Conservation (phyloP, 176 grass and related monocot genomes). For the Cymbopogon citratus region DNA sequence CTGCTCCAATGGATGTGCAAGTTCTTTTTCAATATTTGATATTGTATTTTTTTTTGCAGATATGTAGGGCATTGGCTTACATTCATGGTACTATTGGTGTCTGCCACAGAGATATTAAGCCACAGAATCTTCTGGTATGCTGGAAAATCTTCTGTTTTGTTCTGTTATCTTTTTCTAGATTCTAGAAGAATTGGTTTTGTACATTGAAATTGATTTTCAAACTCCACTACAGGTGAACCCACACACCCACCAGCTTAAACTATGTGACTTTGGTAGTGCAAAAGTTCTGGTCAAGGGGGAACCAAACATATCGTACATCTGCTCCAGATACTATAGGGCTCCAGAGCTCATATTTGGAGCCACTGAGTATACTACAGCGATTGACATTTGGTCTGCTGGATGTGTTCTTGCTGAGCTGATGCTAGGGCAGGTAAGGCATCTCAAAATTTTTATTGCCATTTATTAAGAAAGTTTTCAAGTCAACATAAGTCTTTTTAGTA, state of each 20-base stretch:
- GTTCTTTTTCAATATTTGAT: neutral
- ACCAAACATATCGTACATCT: slow-evolving; percentile 86
- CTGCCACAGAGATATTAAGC: slow-evolving; percentile 81
- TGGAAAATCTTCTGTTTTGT: neutral
- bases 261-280: slow-evolving; percentile 79
- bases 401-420: slow-evolving; percentile 86
- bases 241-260: slow-evolving; percentile 72
- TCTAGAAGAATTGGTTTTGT: neutral
- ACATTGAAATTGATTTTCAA: slow-evolving; percentile 4
- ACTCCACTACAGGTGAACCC: slow-evolving; percentile 55
- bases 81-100: slow-evolving; percentile 79
- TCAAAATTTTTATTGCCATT: neutral
- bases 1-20: neutral
- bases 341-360: slow-evolving; percentile 89
- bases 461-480: neutral
- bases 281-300: slow-evolving; percentile 84
- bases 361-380: slow-evolving; percentile 69
- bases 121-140: slow-evolving; percentile 84
- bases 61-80: slow-evolving; percentile 72
- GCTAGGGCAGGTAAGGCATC: slow-evolving; percentile 52
- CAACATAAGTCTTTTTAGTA: neutral
- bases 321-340: slow-evolving; percentile 74
- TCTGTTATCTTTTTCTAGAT: neutral
- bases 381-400: slow-evolving; percentile 86
- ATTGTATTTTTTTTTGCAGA: slow-evolving; percentile 34